Evolutionary conservation across 2,329 filamentous ascomycete genomes (phyloP), one percentile per base, ranked within the genome.

Genomic region (Stachybotrys chartarum): DNA sequence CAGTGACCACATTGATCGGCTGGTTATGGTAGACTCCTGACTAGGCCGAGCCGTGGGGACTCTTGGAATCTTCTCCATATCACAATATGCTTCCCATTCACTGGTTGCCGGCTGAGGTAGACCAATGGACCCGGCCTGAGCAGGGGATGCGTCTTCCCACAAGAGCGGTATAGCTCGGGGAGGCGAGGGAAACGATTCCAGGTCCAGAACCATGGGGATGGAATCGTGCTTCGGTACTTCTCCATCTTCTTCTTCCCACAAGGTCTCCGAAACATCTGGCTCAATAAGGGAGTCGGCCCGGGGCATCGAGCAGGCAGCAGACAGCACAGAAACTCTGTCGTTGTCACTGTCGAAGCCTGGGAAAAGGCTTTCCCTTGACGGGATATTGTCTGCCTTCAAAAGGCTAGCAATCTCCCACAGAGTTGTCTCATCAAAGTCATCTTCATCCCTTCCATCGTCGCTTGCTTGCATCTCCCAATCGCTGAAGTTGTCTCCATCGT

Each of bases 321-420:
- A 42, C 14, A 42, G 35, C 35, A 42, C 5, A 42, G 35, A 42
- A 10, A 14, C 35, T 14, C 35, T 42, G 35, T 42, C 35, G 5
- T 14, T 14, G 10, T 10, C 35, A 42, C 14, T 14, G 14, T 42
- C 35, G 35, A 10, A 14, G 35, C 70, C 64, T 11, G 75, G 77
- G 17, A 82, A 65, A 8, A 84, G 66, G 61, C 78, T 83, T 47
- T 78, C 64, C 60, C 73, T 78, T 12, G 80, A 79, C 4, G 80
- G 79, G 5, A 83, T 68, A 51, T 77, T 66, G 55, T 78, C 75
- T 2, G 77, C 73, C 65, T 79, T 77, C 11, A 86, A 71, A 46
- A 86, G 71, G 57, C 73, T 82, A 56, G 82, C 83, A 68, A 86
- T 86, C 64, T 86, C 82, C 80, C 81, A 85, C 30, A 86, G 70